Percentiles rank a stretch among this genome's conserved stretches.
Evolutionary conservation across 2,329 filamentous ascomycete species (phyloP).

Genomic region (Fonsecaea erecta): DNA sequence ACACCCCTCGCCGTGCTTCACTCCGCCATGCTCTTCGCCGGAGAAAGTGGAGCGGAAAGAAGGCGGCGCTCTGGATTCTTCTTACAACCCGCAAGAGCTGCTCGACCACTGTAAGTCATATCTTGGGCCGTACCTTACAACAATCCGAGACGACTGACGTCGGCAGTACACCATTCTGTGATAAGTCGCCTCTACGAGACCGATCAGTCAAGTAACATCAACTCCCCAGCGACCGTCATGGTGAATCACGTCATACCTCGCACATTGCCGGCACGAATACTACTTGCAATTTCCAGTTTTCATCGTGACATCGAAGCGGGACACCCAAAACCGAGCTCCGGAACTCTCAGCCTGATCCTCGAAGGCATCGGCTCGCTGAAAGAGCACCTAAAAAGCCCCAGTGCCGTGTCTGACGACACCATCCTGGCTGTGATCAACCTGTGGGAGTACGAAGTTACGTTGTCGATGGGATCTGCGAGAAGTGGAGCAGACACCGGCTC

Average conservation of each 20-base stretch:
- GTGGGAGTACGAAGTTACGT: slow-evolving; percentile 22
- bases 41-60: slow-evolving; percentile 1
- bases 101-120: slow-evolving; percentile 6
- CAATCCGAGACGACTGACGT: background rate
- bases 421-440: slow-evolving; percentile 19
- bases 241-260: slow-evolving; percentile 13
- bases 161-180: slow-evolving; percentile 13
- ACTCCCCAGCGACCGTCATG: slow-evolving; percentile 12
- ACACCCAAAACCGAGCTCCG: slow-evolving; percentile 7
- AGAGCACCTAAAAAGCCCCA: slow-evolving; percentile 14
- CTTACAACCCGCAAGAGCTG: background rate
- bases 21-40: background rate
- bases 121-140: background rate
- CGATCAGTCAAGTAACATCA: slow-evolving; percentile 4
- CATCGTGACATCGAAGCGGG: slow-evolving; percentile 15
- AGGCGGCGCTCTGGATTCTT: background rate
- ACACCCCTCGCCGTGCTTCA: slow-evolving; percentile 7
- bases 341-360: slow-evolving; percentile 16
- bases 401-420: slow-evolving; percentile 13
- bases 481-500: background rate
- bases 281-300: slow-evolving; percentile 20
- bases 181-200: slow-evolving; percentile 17
- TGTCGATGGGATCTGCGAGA: slow-evolving; percentile 4
- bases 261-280: slow-evolving; percentile 11
- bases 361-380: slow-evolving; percentile 20